Evolutionary conservation across 177 flowering plant genomes (phyloP), one percentile per base, ranked within the genome.

Genomic region (Vitis hybrid): DNA sequence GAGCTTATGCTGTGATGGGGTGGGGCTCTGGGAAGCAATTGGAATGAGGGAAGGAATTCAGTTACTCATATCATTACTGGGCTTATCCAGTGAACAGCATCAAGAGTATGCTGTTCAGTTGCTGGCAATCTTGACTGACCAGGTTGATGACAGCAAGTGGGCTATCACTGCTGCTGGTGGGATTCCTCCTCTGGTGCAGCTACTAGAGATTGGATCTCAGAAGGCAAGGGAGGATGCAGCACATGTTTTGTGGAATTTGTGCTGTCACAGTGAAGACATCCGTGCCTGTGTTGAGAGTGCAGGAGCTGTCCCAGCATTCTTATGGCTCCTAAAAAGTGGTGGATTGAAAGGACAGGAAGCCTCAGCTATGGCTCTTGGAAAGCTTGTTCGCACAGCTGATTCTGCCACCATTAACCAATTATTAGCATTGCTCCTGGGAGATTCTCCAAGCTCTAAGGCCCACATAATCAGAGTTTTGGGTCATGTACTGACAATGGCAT

Each of bases 151-250:
- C 71, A 91, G 95, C 81, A 93, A 91, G 80, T 93, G 98, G 98
- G 98, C 98, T 4, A 90, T 91, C 16, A 93, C 98, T 66, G 98
- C 98, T 39, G 97, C 98, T 51, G 98, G 98, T 58, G 97, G 98
- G 14, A 93, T 93, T 73, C 98, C 98, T 65, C 98, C 91, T 5
- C 73, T 93, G 57, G 97, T 93, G 59, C 97, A 91, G 80, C 75
- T 91, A 65, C 45, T 93, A 68, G 93, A 88, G 73, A 75, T 80
- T 31, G 98, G 98, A 59, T 93, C 98, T 57, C 85, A 83, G 61
- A 88, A 87, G 73, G 95, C 97, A 58, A 85, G 78, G 72, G 95
- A 88, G 74, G 94, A 85, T 78, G 89, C 97, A 13, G 86, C 92
- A 6, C 84, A 81, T 79, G 80, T 91, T 59, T 69, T 93, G 59